A percentile compares a stretch with the other conserved stretches of the same genome.
These are phyloP conservation scores for Flaveria robusta DNA, from an alignment of 129 eudicot species.

Conservation along the genomic window DNA sequence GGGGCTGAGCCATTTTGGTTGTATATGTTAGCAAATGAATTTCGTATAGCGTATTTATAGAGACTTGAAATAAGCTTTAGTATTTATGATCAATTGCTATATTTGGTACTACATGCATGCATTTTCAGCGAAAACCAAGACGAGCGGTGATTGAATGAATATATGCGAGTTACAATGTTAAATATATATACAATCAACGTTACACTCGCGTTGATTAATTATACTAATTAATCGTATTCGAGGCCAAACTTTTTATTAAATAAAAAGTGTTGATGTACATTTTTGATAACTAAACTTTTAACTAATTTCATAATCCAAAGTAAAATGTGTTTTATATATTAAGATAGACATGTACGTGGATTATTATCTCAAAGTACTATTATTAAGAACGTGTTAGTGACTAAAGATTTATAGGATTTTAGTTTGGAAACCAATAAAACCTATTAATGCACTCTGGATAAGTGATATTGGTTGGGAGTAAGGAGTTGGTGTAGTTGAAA, in stretches of 20 bases:
- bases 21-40: neutral
- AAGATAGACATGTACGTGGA: neutral
- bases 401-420: neutral
- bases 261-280: neutral
- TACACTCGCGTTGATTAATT: neutral
- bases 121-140: conserved; percentile 15
- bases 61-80: neutral
- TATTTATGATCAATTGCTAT: neutral
- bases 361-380: neutral
- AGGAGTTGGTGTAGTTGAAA: conserved; percentile 16
- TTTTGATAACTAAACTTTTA: neutral
- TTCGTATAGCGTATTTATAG: conserved; percentile 12
- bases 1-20: conserved; percentile 16
- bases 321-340: neutral
- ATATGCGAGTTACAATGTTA: neutral
- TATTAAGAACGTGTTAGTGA: neutral
- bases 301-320: neutral
- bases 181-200: neutral
- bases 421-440: neutral
- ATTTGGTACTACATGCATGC: neutral
- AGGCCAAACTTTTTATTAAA: neutral
- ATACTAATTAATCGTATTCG: neutral
- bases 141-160: conserved; percentile 17
- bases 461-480: conserved; percentile 21
- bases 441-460: neutral